Evolutionary conservation across 495 filamentous ascomycete genomes (phyloP).

Genomic region (Podospora bellae-mahoneyi): DNA sequence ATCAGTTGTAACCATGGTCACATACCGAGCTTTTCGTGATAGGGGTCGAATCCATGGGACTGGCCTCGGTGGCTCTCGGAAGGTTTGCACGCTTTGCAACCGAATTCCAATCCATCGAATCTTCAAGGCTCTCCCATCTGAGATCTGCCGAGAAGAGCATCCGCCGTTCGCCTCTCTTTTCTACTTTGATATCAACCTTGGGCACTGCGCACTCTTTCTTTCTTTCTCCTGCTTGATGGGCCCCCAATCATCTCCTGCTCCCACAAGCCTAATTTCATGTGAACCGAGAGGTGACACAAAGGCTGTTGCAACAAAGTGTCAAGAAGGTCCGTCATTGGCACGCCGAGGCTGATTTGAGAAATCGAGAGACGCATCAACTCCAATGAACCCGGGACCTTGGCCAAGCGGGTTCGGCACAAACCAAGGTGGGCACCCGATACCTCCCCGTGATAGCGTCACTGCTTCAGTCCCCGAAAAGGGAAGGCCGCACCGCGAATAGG

Average conservation of each 20-base stretch:
- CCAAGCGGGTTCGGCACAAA: not conserved
- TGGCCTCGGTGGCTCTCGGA: not conserved
- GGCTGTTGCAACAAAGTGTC: not conserved
- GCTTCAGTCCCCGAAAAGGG: slow-evolving; percentile 1
- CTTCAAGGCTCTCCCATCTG: too few relatives aligned
- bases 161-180: not conserved
- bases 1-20: not conserved
- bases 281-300: not conserved
- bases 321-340: not conserved
- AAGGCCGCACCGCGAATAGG: slow-evolving; percentile 6
- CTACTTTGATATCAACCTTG: not conserved
- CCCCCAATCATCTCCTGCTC: too few relatives aligned
- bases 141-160: not conserved
- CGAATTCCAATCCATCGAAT: too few relatives aligned
- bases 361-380: not conserved
- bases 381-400: slow-evolving; percentile 11
- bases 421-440: slow-evolving; percentile 3
- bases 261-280: not conserved
- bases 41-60: not conserved
- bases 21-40: not conserved
- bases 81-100: not conserved
- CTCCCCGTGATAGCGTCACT: slow-evolving; percentile 12
- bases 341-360: slow-evolving; percentile 8
- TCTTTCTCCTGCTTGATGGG: too few relatives aligned
- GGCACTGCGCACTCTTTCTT: not conserved